Conservation (phyloP, 2,329 filamentous ascomycete genomes). For the Cephalotrichum gorgonifer region DNA sequence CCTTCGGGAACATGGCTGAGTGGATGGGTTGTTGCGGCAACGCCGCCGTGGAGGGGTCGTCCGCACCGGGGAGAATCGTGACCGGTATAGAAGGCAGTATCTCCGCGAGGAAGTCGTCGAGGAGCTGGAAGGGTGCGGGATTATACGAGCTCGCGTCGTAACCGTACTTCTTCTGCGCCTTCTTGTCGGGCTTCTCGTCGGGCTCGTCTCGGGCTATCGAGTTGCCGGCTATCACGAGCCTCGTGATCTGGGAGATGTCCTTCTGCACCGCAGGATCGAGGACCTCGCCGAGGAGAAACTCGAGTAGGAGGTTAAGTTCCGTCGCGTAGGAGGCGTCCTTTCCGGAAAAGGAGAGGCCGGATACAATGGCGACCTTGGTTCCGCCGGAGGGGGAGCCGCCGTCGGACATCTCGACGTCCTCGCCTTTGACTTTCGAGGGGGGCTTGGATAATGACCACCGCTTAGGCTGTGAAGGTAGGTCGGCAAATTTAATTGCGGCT, state of each 20-base stretch:
- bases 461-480: slow-evolving; percentile 70
- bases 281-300: slow-evolving; percentile 81
- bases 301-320: slow-evolving; percentile 65
- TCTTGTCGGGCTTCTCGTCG: slow-evolving; percentile 35
- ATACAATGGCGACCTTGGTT: slow-evolving; percentile 70
- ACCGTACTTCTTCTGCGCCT: slow-evolving; percentile 69
- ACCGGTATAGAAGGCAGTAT: slow-evolving; percentile 80
- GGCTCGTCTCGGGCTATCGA: slow-evolving; percentile 57
- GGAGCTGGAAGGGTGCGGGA: slow-evolving; percentile 66
- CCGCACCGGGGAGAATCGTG: slow-evolving; percentile 74
- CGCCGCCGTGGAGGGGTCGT: slow-evolving; percentile 80
- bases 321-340: slow-evolving; percentile 62
- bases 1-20: slow-evolving; percentile 74
- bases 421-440: slow-evolving; percentile 16
- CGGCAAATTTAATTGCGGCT: slow-evolving; percentile 79
- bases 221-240: slow-evolving; percentile 86
- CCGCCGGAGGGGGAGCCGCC: slow-evolving; percentile 16
- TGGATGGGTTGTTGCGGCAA: slow-evolving; percentile 92
- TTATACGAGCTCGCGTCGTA: slow-evolving; percentile 90
- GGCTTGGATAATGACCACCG: slow-evolving; percentile 63
- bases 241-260: slow-evolving; percentile 58
- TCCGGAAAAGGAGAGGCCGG: slow-evolving; percentile 75
- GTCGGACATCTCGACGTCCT: slow-evolving; percentile 48
- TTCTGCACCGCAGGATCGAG: slow-evolving; percentile 49
- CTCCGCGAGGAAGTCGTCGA: slow-evolving; percentile 73